A percentile compares a stretch with the other conserved stretches of the same genome.
phyloP scores from a whole-genome alignment of 352 stramenopile genomes.

The Phytophthora hybrid region DNA sequence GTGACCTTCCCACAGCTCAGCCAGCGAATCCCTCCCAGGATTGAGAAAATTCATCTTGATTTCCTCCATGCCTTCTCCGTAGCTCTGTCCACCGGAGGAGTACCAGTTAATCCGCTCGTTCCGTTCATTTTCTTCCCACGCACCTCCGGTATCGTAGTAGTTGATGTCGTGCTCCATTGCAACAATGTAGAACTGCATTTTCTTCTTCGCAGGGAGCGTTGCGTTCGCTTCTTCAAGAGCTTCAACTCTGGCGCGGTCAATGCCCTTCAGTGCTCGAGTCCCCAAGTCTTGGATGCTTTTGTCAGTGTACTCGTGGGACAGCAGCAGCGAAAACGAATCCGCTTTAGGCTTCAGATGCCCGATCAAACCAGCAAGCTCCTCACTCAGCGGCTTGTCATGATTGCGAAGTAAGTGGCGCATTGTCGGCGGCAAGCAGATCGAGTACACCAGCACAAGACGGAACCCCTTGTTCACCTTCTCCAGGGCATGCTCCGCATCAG shows the following conservation, averaged over 20 bases:
- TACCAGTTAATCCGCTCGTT: not conserved
- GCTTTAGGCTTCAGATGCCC: not conserved
- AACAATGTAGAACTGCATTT: not conserved
- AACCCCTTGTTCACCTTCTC: constrained; percentile 23
- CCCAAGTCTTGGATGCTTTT: constrained; percentile 4
- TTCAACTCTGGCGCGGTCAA: not conserved
- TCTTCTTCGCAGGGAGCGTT: not conserved
- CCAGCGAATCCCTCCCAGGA: not conserved
- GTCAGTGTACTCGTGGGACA: constrained; percentile 2
- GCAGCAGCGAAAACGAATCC: not conserved
- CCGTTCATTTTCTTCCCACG: constrained; percentile 1
- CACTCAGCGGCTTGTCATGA: not conserved
- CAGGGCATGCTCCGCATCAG: constrained; percentile 23
- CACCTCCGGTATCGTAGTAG: not conserved
- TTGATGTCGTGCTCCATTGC: not conserved
- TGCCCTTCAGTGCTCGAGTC: not conserved
- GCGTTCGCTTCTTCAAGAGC: not conserved
- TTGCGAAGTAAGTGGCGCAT: constrained; percentile 11
- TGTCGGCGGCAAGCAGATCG: constrained; percentile 18
- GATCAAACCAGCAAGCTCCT: not conserved
- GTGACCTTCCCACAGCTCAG: not conserved
- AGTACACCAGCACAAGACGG: constrained; percentile 26
- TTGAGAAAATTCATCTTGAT: not conserved
- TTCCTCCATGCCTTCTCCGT: not conserved
- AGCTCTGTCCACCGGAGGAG: not conserved